A percentile compares a stretch with the other conserved stretches of the same genome.
phyloP scores from a whole-genome alignment of 305 asterid species.

The Caryopteris hybrid region DNA sequence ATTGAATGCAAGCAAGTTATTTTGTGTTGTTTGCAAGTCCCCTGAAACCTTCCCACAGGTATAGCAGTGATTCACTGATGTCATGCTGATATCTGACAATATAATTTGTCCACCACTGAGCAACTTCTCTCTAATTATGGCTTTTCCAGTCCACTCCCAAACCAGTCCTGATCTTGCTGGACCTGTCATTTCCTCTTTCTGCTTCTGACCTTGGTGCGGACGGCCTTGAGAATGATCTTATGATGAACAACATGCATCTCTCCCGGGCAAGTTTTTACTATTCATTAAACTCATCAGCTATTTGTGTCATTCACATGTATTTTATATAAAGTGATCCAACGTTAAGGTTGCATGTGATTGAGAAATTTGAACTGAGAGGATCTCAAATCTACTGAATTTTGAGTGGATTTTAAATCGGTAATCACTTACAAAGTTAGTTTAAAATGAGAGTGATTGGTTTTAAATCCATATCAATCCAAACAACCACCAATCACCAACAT shows the following conservation, averaged over 20 bases:
- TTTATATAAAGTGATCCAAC: neutral
- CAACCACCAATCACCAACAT: too few relatives aligned
- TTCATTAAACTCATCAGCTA: constrained; percentile 8
- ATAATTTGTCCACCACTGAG: constrained; percentile 3
- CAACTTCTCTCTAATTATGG: constrained; percentile 10
- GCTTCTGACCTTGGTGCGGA: constrained; percentile 97
- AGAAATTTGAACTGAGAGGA: neutral
- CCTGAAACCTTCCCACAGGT: constrained; percentile 93
- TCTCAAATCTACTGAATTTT: neutral
- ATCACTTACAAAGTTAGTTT: neutral
- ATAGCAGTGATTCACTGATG: constrained; percentile 17
- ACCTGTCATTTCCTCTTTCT: constrained; percentile 89
- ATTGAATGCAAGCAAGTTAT: constrained; percentile 69
- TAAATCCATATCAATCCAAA: neutral
- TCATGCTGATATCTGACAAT: neutral
- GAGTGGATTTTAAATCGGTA: neutral
- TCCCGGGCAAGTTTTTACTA: constrained; percentile 41
- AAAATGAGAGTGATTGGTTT: neutral
- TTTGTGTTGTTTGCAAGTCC: constrained; percentile 85
- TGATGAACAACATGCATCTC: constrained; percentile 74
- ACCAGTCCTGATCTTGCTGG: constrained; percentile 81
- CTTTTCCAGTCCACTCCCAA: constrained; percentile 71
- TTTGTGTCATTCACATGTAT: constrained; percentile 5
- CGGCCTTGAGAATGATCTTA: constrained; percentile 85
- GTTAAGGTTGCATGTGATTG: neutral